Base-by-base conservation (phyloP, 257 asterid species). In the Ligustrum vulgare region DNA sequence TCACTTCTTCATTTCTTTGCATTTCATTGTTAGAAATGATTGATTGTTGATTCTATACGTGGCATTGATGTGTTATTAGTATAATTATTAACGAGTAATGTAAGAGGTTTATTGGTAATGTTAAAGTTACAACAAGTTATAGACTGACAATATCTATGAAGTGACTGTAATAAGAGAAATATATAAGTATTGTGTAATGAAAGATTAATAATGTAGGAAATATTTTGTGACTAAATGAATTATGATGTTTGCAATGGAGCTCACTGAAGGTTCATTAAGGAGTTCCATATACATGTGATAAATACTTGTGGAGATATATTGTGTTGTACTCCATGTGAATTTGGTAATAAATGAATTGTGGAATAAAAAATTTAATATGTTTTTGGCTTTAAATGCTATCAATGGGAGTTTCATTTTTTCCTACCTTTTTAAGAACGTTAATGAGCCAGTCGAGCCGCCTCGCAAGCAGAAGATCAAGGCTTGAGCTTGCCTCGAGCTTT, bases 221-320 rank as follows among this genome's bases (percentile, higher is more conserved):
- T 12, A 63, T 69, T 69, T 32, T 67, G 54, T 71, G 39, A 51
- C 35, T 37, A 18, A 31, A 32, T 28, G 23, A 31, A 23, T 68
- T 58, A 28, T 35, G n/a, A 18, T 66, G 12, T 18, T 54, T 41
- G 16, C 11, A 28, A 22, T 75, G 37, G 71, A 74, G 47, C 75
- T 80, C n/a, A 36, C 37, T 34, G 51, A 63, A 31, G 31, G 62
- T 34, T 72, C 73, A 37, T 72, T 35, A 41, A 60, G 64, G 76
- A 60, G 49, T 70, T 65, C 72, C 32, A 15, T 68, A 75, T 36
- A 60, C 32, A 25, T 32, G 9, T 22, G 11, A 45, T 64, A 25
- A 28, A 28, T 70, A 32, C 56, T 37, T 13, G 56, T 67, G 8
- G 75, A 28, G 58, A 54, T 56, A 7, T 28, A 1, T 0, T 28